Evolutionary conservation across 345 rosid genomes (phyloP).

Genomic region (Hypericum perforatum): DNA sequence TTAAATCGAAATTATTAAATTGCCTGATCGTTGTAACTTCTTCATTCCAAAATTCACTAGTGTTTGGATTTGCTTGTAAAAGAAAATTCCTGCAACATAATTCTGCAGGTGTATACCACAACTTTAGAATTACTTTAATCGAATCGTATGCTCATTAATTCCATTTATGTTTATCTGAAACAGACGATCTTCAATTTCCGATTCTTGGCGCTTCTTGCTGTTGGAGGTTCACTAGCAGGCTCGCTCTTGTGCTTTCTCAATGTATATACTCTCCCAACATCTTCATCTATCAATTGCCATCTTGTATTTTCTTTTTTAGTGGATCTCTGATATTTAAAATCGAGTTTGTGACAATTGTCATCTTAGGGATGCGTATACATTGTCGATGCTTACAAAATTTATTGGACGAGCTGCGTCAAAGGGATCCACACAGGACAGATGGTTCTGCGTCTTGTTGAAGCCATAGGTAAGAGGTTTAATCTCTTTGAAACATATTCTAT

Average conservation of each 20-base stretch:
- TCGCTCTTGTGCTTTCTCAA: constrained; percentile 83
- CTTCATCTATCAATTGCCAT: background rate
- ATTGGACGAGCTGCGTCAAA: constrained; percentile 71
- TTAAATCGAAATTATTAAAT: too few relatives aligned
- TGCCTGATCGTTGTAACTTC: too few relatives aligned
- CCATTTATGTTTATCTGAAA: background rate
- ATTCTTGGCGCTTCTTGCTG: constrained; percentile 70
- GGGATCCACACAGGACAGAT: constrained; percentile 77
- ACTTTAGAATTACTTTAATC: background rate
- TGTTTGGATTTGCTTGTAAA: too few relatives aligned
- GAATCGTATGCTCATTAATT: background rate
- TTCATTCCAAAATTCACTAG: too few relatives aligned
- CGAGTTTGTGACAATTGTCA: constrained; percentile 2
- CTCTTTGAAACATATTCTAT: too few relatives aligned
- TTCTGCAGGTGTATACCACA: background rate
- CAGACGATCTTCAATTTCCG: constrained; percentile 88
- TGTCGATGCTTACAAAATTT: constrained; percentile 66
- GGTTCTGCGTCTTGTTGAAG: constrained; percentile 87
- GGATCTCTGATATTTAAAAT: background rate
- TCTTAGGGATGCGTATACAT: constrained; percentile 70
- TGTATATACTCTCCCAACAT: constrained; percentile 25
- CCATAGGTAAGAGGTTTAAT: constrained; percentile 49
- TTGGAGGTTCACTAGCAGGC: constrained; percentile 84
- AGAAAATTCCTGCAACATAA: too few relatives aligned
- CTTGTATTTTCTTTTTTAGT: background rate